Conservation (phyloP, 2,329 filamentous ascomycete genomes). For the Myotisia sp. region DNA sequence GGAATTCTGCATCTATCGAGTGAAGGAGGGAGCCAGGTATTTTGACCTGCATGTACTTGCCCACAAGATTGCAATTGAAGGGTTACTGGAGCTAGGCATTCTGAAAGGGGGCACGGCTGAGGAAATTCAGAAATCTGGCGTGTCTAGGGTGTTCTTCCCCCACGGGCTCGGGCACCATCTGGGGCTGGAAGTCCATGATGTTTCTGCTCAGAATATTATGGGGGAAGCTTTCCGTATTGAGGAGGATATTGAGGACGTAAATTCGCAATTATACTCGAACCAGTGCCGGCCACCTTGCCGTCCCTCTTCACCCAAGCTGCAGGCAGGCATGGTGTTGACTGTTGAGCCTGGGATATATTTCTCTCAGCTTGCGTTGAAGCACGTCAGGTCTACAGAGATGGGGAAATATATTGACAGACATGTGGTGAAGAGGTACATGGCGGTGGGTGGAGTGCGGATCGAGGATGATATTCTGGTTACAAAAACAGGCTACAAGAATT, state of each 20-base stretch:
- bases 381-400: slow-evolving; percentile 17
- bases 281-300: slow-evolving; percentile 19
- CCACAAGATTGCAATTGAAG: slow-evolving; percentile 68
- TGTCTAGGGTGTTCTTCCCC: slow-evolving; percentile 28
- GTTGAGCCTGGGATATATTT: slow-evolving; percentile 41
- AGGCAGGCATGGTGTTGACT: slow-evolving; percentile 43
- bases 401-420: slow-evolving; percentile 28
- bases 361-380: slow-evolving; percentile 23
- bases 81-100: slow-evolving; percentile 61
- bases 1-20: slow-evolving; percentile 54
- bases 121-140: slow-evolving; percentile 24
- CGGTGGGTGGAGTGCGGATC: slow-evolving; percentile 32
- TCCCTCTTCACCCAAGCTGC: slow-evolving; percentile 25
- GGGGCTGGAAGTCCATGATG: slow-evolving; percentile 33
- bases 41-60: slow-evolving; percentile 68
- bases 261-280: slow-evolving; percentile 5
- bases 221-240: not conserved
- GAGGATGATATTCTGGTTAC: slow-evolving; percentile 56
- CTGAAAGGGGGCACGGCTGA: slow-evolving; percentile 47
- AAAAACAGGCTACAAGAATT: slow-evolving; percentile 52
- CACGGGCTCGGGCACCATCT: slow-evolving; percentile 46
- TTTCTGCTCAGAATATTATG: slow-evolving; percentile 54
- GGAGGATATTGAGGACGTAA: not conserved
- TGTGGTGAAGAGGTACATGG: slow-evolving; percentile 25
- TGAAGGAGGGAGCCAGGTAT: slow-evolving; percentile 64